Evolutionary conservation across 805 yeast species (phyloP), one percentile per base, ranked within the genome.

Genomic region (Yarrowia phangngaensis): DNA sequence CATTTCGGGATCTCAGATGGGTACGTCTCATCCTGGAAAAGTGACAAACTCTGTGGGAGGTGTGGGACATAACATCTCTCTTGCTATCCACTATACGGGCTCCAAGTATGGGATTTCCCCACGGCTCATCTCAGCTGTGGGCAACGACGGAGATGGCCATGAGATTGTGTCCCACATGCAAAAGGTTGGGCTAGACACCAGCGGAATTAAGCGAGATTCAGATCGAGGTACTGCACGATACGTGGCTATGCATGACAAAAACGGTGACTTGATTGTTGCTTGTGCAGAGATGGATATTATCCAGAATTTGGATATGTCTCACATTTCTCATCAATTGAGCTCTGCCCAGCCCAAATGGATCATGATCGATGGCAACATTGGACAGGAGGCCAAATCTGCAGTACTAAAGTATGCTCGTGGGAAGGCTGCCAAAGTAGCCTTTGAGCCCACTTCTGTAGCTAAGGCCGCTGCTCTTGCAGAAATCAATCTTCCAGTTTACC

Each of bases 211-310:
- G 11, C 58, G 61, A 1, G 51, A 57, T 8, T 41, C 53, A 8
- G 53, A 51, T 6, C 54, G 58, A 11, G 58, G 61, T 8, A 82
- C 94, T 0, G 86, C 92, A 0, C 84, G 83, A 57, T 88, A 88
- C 58, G 72, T 77, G 5, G 81, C 94, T 0, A 71, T 79, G 51
- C 89, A 86, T 57, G 76, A 75, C 50, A 54, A 57, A 0, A 59
- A 64, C 6, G 95, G 95, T 1, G 80, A 73, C 3, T 68, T 88
- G 36, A 60, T 83, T 3, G 68, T 84, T 13, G 95, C 95, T 0
- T 77, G 86, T 58, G 90, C 95, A 4, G 95, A 85, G 59, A 87
- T 88, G 95, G 69, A 70, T n/a, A 75, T 82, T 8, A 67, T 80
- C 16, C 84, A 83, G 54, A 64, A 69, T 20, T 52, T 76, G 34